Evolutionary conservation across 164 flowering plant genomes (phyloP), one percentile per base, ranked within the genome.

Genomic region (Magnolia kwangsiensis): DNA sequence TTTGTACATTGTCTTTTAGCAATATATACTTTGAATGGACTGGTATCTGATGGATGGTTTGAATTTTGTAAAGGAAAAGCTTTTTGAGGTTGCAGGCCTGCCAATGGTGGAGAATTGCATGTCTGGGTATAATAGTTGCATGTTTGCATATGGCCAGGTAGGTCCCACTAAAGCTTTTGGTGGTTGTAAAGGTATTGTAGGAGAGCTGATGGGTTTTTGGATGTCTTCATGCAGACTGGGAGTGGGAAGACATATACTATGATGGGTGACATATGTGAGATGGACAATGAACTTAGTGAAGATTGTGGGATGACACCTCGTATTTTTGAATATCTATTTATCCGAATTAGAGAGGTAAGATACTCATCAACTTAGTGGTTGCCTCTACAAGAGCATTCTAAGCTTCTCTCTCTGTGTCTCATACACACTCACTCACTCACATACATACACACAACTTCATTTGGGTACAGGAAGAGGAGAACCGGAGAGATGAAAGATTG

Each of bases 81-180:
- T 94, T 64, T 94, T 94, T 83, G 83, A 79, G 78, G 92, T 88
- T 72, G 96, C 92, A 71, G 97, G 97, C 50, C 69, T 91, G 74
- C 97, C 97, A 58, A 92, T 92, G 91, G 97, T 94, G 82, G 98
- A 94, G 82, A 94, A 94, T 81, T 94, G 97, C 86, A 85, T 94
- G 96, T 90, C 95, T 79, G 98, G 98, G 20, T 94, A 94, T 76
- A 92, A 94, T 70, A 94, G 98, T 80, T 94, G 96, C 78, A 89
- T 92, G 90, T 94, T 94, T 86, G 98, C 98, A 50, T 94, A 91
- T 81, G 98, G 98, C 31, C 97, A 94, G 95, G 98, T 92, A 84
- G 58, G 72, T n/a, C 31, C 19, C 65, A 51, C 21, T 61, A 31
- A 9, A 55, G 19, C 69, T 49, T 78, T 58, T 7, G 63, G 50